Conservation (phyloP, 2,329 filamentous ascomycete species). For the Colletotrichum abscissum region DNA sequence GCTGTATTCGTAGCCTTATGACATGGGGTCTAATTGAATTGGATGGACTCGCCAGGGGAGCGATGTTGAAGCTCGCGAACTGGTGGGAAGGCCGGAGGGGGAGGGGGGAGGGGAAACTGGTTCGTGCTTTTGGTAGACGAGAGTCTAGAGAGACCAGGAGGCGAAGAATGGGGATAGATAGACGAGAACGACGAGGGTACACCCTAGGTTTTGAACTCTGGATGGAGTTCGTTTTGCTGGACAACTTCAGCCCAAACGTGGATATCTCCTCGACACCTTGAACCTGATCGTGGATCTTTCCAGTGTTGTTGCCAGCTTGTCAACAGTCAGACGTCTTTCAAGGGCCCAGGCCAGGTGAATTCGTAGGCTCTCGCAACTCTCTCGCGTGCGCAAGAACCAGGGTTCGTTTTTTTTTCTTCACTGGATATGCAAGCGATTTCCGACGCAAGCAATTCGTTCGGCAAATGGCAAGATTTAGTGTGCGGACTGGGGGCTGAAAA, state of each 20-base stretch:
- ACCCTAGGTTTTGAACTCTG: background rate
- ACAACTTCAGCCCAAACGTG: background rate
- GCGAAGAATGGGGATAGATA: background rate
- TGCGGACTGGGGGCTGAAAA: background rate
- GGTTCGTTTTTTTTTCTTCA: constrained; percentile 1
- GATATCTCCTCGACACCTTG: no score
- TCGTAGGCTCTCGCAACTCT: background rate
- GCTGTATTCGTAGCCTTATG: background rate
- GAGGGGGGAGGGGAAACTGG: background rate
- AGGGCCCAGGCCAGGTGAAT: background rate
- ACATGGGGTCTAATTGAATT: constrained; percentile 10
- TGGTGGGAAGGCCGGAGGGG: background rate
- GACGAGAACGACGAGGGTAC: background rate
- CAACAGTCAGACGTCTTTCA: no score
- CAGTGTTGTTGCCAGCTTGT: background rate
- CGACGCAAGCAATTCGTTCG: background rate
- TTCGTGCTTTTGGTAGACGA: background rate
- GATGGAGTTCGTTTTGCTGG: background rate
- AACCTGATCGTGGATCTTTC: background rate
- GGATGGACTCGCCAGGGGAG: background rate
- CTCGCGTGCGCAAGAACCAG: background rate
- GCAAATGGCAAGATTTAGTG: constrained; percentile 14
- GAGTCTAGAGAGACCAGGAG: background rate
- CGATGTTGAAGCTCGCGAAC: constrained; percentile 4
- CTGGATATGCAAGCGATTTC: constrained; percentile 9